Evolutionary conservation across 2,329 filamentous ascomycete species (phyloP).

Genomic region (Ophiocordyceps camponoti-leonardi): DNA sequence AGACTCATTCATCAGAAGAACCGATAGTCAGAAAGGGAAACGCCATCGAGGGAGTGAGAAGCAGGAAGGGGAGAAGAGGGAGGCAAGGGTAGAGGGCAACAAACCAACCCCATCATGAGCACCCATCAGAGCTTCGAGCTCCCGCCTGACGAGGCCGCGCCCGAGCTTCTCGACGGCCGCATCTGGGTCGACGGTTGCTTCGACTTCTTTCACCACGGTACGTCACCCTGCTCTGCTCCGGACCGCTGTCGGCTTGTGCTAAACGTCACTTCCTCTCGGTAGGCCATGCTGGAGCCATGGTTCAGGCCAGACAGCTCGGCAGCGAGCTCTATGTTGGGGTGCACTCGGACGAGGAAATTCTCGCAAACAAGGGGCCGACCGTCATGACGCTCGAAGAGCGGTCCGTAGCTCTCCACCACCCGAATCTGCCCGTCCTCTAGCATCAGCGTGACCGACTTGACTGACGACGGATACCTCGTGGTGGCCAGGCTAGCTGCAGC

Average conservation of each 20-base stretch:
- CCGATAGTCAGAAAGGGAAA: too few species aligned
- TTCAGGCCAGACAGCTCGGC: conserved; percentile 85
- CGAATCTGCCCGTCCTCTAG: background rate
- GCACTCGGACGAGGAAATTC: conserved; percentile 87
- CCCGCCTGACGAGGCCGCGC: conserved; percentile 25
- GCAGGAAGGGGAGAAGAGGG: background rate
- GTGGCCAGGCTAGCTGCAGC: conserved; percentile 62
- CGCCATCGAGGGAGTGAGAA: background rate
- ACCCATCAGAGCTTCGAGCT: background rate
- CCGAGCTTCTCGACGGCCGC: conserved; percentile 46
- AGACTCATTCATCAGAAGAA: too few species aligned
- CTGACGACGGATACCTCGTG: background rate
- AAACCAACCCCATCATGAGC: conserved; percentile 3
- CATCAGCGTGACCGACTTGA: background rate
- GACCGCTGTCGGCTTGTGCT: background rate
- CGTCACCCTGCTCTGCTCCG: conserved; percentile 5
- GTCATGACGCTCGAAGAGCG: conserved; percentile 91
- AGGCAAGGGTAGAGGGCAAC: background rate
- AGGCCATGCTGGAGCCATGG: conserved; percentile 93
- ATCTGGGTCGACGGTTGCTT: conserved; percentile 99
- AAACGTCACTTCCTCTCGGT: background rate
- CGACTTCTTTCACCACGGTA: conserved; percentile 96
- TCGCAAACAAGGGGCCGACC: conserved; percentile 93
- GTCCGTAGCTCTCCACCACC: conserved; percentile 18
- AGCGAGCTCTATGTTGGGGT: conserved; percentile 80